Percentiles rank a stretch among this genome's conserved stretches.
Evolutionary conservation across 179 eudicot species (phyloP).

Genomic region (Drosera spatulata): DNA sequence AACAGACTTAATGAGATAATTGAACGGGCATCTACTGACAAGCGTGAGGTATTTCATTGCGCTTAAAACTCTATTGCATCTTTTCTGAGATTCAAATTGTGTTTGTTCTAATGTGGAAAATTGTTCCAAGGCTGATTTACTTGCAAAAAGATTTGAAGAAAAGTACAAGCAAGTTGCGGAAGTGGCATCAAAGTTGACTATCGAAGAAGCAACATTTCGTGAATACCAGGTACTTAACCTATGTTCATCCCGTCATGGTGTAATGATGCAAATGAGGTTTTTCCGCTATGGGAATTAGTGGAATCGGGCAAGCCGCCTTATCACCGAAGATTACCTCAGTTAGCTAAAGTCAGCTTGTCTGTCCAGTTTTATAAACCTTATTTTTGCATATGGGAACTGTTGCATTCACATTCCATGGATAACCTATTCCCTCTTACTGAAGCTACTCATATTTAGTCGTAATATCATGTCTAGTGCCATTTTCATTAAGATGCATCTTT

Average conservation of each 20-base stretch:
- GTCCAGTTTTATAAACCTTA: too few species aligned
- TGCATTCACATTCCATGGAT: too few species aligned
- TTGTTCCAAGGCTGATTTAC: constrained; percentile 62
- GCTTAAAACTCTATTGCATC: background rate
- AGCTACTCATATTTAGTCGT: too few species aligned
- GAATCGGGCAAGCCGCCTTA: background rate
- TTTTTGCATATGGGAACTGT: too few species aligned
- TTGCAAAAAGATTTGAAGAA: constrained; percentile 92
- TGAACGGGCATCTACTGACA: constrained; percentile 78
- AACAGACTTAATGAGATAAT: constrained; percentile 89
- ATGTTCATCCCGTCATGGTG: background rate
- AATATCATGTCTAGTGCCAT: too few species aligned
- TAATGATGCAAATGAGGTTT: background rate
- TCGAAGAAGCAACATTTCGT: constrained; percentile 95
- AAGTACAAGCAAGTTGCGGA: constrained; percentile 94
- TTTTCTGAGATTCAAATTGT: background rate
- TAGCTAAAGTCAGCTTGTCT: background rate
- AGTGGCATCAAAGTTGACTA: constrained; percentile 74
- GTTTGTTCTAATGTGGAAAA: background rate
- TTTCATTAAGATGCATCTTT: too few species aligned
- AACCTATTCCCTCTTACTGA: too few species aligned
- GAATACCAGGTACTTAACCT: constrained; percentile 62
- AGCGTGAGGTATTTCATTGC: constrained; percentile 58
- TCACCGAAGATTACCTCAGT: background rate
- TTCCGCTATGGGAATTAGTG: too few species aligned